These are phyloP conservation scores for Tetrahymena borealis DNA, from an alignment of 73 alveolate species.

Conservation along the genomic window DNA sequence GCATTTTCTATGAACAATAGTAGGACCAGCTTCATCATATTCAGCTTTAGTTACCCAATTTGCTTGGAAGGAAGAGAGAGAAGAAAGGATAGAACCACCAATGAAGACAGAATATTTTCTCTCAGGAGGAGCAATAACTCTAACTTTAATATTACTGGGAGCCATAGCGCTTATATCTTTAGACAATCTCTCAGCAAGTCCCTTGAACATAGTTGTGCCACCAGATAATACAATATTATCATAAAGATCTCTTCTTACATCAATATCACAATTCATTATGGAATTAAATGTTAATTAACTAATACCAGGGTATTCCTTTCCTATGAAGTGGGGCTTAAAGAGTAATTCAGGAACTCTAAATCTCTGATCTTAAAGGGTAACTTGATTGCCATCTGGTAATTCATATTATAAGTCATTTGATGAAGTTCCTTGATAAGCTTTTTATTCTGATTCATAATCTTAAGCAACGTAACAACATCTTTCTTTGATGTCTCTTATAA, in stretches of 20 bases:
- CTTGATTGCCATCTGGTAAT: slow-evolving; percentile 36
- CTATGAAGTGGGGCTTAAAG: slow-evolving; percentile 74
- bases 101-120: slow-evolving; percentile 95
- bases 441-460: slow-evolving; percentile 18
- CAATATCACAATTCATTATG: slow-evolving; percentile 72
- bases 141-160: slow-evolving; percentile 66
- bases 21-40: slow-evolving; percentile 94
- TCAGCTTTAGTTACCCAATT: slow-evolving; percentile 97
- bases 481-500: slow-evolving; percentile 34
- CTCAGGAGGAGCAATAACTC: slow-evolving; percentile 92
- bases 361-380: slow-evolving; percentile 38
- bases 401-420: slow-evolving; percentile 23
- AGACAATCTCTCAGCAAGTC: slow-evolving; percentile 79
- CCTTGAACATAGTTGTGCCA: slow-evolving; percentile 79
- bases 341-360: slow-evolving; percentile 81
- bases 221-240: slow-evolving; percentile 78
- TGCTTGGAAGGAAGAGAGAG: slow-evolving; percentile 83
- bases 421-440: slow-evolving; percentile 10
- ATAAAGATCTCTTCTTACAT: slow-evolving; percentile 75
- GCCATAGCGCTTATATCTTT: slow-evolving; percentile 78
- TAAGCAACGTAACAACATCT: slow-evolving; percentile 12
- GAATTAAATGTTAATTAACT: slow-evolving; percentile 71
- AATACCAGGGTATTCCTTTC: slow-evolving; percentile 52
- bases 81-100: slow-evolving; percentile 89
- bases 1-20: slow-evolving; percentile 95